These are phyloP conservation scores for Eudorina sp. DNA, from an alignment of 139 green algal genomes.

Conservation along the genomic window DNA sequence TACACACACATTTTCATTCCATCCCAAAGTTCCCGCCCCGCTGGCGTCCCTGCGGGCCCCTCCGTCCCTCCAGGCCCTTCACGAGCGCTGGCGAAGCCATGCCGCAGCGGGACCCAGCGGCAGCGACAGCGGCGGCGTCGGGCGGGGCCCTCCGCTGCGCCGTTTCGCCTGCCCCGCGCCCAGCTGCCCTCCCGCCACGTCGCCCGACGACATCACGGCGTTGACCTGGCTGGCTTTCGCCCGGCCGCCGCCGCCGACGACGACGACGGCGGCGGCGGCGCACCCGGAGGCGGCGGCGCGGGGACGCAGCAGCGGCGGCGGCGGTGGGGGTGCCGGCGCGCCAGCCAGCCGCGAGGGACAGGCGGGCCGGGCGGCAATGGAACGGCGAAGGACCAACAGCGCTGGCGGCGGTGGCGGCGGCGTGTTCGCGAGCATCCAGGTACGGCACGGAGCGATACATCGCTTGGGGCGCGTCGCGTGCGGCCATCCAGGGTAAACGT, in stretches of 20 bases:
- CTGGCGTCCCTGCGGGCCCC: neutral
- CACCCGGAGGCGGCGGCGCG: neutral
- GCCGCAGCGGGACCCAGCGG: neutral
- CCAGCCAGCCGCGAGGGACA: neutral
- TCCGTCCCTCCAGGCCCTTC: neutral
- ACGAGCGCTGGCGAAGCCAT: neutral
- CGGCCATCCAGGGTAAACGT: too few relatives aligned
- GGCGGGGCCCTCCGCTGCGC: too few relatives aligned
- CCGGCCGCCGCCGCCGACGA: neutral
- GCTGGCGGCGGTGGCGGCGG: neutral
- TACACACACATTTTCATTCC: too few relatives aligned
- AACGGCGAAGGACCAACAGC: neutral
- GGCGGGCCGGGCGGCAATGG: neutral
- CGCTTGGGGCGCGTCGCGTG: too few relatives aligned
- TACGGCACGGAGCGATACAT: neutral
- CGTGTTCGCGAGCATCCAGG: conserved; percentile 34
- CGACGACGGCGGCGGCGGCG: neutral
- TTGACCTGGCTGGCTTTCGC: conserved; percentile 28
- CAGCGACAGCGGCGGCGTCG: neutral
- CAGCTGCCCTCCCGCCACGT: neutral
- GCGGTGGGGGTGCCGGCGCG: neutral
- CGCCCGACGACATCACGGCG: conserved; percentile 13
- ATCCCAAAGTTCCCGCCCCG: neutral
- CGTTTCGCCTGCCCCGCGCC: neutral
- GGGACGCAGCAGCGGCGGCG: neutral